Evolutionary conservation across 768 basidiomycete species (phyloP).

Genomic region (Termitomyces titanicus): DNA sequence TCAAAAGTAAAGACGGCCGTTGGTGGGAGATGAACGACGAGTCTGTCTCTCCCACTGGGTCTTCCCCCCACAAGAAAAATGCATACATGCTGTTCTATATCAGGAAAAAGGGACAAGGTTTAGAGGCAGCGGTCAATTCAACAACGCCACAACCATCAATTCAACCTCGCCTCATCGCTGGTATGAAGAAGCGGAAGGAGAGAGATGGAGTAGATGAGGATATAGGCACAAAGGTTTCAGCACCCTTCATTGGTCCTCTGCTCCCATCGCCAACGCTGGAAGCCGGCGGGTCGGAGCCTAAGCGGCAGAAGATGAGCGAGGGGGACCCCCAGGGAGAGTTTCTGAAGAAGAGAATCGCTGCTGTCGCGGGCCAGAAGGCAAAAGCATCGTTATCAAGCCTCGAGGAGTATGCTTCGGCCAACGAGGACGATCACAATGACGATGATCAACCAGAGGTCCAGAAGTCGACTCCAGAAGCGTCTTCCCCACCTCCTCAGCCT

Average conservation of each 20-base stretch:
- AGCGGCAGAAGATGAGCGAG: conserved; percentile 20
- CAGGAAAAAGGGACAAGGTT: conserved; percentile 69
- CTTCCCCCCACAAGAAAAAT: conserved; percentile 60
- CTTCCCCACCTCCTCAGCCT: conserved; percentile 6
- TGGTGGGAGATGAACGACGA: conserved; percentile 99
- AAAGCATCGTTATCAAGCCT: conserved; percentile 19
- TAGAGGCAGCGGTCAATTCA: conserved; percentile 58
- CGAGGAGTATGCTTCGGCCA: conserved; percentile 26
- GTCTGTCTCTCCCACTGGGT: conserved; percentile 41
- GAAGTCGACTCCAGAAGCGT: conserved; percentile 14
- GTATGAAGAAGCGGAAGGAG: conserved; percentile 46
- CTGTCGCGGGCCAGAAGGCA: conserved; percentile 27
- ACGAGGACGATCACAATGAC: conserved; percentile 18
- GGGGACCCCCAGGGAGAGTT: conserved; percentile 50
- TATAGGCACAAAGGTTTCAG: conserved; percentile 43
- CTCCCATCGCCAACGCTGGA: conserved; percentile 46
- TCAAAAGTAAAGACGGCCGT: conserved; percentile 61
- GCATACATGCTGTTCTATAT: conserved; percentile 96
- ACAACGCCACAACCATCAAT: conserved; percentile 19
- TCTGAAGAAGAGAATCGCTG: conserved; percentile 53
- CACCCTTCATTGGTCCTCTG: conserved; percentile 63
- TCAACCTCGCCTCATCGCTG: conserved; percentile 38
- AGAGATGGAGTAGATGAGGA: conserved; percentile 43
- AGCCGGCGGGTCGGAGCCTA: conserved; percentile 15
- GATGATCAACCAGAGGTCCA: conserved; percentile 13